These are phyloP conservation scores for Penicillium bialowiezense DNA, from an alignment of 495 filamentous ascomycete genomes.

Conservation along the genomic window DNA sequence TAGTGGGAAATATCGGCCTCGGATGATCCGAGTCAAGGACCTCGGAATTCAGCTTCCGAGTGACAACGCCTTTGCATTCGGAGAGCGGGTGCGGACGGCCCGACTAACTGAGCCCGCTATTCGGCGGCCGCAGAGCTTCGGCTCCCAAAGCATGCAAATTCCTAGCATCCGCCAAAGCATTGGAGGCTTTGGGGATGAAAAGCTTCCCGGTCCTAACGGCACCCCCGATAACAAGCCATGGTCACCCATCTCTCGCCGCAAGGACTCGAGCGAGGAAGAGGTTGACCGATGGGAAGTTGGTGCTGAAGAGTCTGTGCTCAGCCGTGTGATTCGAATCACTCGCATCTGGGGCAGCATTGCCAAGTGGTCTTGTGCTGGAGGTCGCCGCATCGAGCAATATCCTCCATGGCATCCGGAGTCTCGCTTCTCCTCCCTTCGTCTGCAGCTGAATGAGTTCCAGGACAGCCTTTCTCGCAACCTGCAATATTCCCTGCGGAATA, in stretches of 20 bases:
- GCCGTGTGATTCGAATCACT: slow-evolving; percentile 72
- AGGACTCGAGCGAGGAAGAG: slow-evolving; percentile 65
- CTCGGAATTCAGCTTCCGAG: slow-evolving; percentile 52
- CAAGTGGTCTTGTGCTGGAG: slow-evolving; percentile 72
- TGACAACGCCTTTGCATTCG: slow-evolving; percentile 49
- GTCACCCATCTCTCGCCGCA: slow-evolving; percentile 54
- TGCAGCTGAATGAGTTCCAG: slow-evolving; percentile 63
- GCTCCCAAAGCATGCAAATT: slow-evolving; percentile 43
- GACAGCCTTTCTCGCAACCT: slow-evolving; percentile 65
- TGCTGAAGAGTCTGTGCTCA: slow-evolving; percentile 66
- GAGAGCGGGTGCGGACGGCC: slow-evolving; percentile 46
- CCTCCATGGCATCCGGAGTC: slow-evolving; percentile 64
- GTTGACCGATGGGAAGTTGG: slow-evolving; percentile 57
- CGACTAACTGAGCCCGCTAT: slow-evolving; percentile 37
- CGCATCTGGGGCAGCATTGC: slow-evolving; percentile 78
- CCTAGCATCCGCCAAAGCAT: slow-evolving; percentile 47
- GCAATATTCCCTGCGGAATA: slow-evolving; percentile 69
- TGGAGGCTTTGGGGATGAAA: slow-evolving; percentile 39
- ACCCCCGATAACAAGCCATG: slow-evolving; percentile 36
- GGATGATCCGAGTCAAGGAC: slow-evolving; percentile 65
- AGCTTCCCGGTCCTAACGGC: slow-evolving; percentile 28
- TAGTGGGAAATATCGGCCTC: slow-evolving; percentile 70
- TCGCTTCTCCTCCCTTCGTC: slow-evolving; percentile 58
- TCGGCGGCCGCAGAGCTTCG: slow-evolving; percentile 42
- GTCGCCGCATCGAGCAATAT: slow-evolving; percentile 56